phyloP scores from a whole-genome alignment of 2,329 filamentous ascomycete genomes.

The Paraphoma chrysanthemicola region DNA sequence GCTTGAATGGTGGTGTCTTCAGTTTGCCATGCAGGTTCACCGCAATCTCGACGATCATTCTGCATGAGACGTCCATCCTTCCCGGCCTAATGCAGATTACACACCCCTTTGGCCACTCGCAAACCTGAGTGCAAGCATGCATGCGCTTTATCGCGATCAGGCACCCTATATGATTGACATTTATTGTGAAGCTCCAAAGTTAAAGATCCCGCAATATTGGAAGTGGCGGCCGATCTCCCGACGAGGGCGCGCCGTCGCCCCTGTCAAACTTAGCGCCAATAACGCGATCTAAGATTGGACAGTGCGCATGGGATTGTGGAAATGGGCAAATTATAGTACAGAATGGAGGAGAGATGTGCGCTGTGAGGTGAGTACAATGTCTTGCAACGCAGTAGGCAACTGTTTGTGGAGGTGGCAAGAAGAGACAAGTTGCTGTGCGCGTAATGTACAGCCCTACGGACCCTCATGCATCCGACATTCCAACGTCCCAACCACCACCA shows the following conservation, averaged over 20 bases:
- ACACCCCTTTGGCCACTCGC: neutral
- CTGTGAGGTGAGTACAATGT: neutral
- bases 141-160: neutral
- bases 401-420: no score
- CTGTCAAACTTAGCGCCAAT: neutral
- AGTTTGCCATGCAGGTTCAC: no score
- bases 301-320: neutral
- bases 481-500: neutral
- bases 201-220: slow-evolving; percentile 4
- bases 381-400: neutral
- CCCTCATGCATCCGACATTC: neutral
- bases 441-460: neutral
- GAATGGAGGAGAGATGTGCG: neutral
- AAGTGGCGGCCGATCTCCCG: slow-evolving; percentile 5
- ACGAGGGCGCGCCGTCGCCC: slow-evolving; percentile 1
- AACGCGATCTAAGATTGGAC: neutral
- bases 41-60: no score
- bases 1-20: no score
- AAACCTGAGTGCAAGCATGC: neutral
- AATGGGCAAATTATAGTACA: neutral
- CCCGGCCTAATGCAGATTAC: no score
- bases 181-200: slow-evolving; percentile 10
- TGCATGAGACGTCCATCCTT: no score
- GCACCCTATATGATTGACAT: neutral
- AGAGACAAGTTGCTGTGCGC: neutral